Evolutionary conservation across 176 grass and related monocot species (phyloP).

Genomic region (Rhynchospora breviuscula): DNA sequence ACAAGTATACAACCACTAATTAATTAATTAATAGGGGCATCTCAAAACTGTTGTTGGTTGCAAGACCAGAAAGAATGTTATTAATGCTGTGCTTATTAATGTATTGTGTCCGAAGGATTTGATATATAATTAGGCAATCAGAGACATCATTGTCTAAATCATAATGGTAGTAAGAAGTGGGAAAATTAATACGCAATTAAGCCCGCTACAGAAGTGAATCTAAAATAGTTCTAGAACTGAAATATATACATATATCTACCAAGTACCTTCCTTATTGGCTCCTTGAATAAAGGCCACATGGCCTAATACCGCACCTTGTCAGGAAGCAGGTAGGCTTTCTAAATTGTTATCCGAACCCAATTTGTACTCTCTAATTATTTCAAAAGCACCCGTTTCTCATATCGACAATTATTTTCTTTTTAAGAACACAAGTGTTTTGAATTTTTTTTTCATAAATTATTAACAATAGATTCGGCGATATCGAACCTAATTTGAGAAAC

Average conservation of each 20-base stretch:
- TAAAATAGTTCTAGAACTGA: not conserved
- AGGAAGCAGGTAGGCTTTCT: not conserved
- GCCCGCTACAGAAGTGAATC: not conserved
- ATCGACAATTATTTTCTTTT: not conserved
- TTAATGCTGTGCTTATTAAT: not conserved
- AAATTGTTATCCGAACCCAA: not conserved
- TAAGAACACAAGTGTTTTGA: too few relatives aligned
- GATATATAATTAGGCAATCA: not conserved
- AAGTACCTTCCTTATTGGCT: not conserved
- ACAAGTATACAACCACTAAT: not conserved
- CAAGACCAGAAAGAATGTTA: not conserved
- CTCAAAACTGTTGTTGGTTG: not conserved
- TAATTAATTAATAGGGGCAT: not conserved
- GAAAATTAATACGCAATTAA: not conserved
- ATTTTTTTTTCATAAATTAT: too few relatives aligned
- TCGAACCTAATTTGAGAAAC: too few relatives aligned
- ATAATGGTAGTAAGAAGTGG: not conserved
- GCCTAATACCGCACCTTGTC: not conserved
- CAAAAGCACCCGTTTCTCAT: not conserved
- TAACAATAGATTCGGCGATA: too few relatives aligned
- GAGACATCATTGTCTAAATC: not conserved
- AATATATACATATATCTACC: not conserved
- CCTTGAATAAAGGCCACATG: not conserved
- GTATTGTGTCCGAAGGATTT: not conserved
- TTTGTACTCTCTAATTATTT: not conserved